These are phyloP conservation scores for Talaromyces borbonicus DNA, from an alignment of 495 filamentous ascomycete species.

Conservation along the genomic window DNA sequence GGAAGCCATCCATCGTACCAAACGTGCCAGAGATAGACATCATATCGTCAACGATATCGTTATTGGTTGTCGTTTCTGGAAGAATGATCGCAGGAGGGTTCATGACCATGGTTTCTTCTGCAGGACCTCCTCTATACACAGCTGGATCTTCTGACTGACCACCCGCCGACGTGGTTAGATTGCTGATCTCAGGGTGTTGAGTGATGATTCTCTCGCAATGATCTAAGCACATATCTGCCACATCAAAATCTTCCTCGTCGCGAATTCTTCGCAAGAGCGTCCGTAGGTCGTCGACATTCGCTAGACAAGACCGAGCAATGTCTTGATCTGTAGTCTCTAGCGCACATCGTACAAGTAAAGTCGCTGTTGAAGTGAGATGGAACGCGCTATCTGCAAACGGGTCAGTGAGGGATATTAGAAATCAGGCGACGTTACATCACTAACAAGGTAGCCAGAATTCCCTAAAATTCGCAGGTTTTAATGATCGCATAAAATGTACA, in stretches of 20 bases:
- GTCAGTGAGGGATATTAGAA: slow-evolving; percentile 10
- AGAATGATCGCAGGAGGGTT: slow-evolving; percentile 29
- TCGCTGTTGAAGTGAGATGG: slow-evolving; percentile 38
- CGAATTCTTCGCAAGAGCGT: slow-evolving; percentile 37
- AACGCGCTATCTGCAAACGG: slow-evolving; percentile 34
- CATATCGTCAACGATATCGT: slow-evolving; percentile 43
- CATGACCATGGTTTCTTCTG: slow-evolving; percentile 5
- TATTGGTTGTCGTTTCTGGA: slow-evolving; percentile 39
- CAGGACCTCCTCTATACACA: neutral
- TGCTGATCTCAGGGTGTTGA: slow-evolving; percentile 24
- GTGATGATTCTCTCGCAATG: slow-evolving; percentile 40
- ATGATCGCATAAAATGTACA: slow-evolving; percentile 39
- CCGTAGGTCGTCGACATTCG: slow-evolving; percentile 34
- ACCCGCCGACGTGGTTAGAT: slow-evolving; percentile 4
- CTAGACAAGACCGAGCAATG: slow-evolving; percentile 31
- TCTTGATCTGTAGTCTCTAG: slow-evolving; percentile 34
- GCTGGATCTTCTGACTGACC: slow-evolving; percentile 8
- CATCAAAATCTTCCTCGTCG: slow-evolving; percentile 45
- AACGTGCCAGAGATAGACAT: slow-evolving; percentile 42
- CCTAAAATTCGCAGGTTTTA: slow-evolving; percentile 33
- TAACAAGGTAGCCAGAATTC: slow-evolving; percentile 43
- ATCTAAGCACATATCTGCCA: slow-evolving; percentile 44
- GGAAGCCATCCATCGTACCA: slow-evolving; percentile 41
- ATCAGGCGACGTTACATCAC: slow-evolving; percentile 4
- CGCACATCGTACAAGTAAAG: slow-evolving; percentile 37